Conservation (phyloP, 176 grass and related monocot genomes). For the Rhipidocladum racemiflorum region DNA sequence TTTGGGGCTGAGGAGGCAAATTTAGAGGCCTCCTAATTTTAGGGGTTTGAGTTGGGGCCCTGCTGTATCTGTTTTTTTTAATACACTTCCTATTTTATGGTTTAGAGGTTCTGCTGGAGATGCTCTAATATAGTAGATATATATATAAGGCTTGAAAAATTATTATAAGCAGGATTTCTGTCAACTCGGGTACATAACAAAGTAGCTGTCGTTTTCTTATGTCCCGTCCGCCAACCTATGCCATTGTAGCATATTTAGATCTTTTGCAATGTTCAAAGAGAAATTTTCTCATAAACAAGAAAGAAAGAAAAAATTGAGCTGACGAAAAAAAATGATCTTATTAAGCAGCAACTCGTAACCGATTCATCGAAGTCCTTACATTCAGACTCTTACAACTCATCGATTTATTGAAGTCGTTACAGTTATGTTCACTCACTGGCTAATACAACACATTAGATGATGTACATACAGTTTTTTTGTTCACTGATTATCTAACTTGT, state of each 20-base stretch:
- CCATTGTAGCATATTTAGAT: neutral
- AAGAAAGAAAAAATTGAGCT: neutral
- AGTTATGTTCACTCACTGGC: neutral
- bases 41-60: no score
- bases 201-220: neutral
- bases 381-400: neutral
- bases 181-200: neutral
- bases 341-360: neutral
- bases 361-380: conserved; percentile 6
- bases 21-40: no score
- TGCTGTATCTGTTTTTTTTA: no score
- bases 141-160: neutral
- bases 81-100: no score
- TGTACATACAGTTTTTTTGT: conserved; percentile 22
- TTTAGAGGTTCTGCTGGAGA: no score
- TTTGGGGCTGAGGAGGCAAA: no score
- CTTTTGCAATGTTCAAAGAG: neutral
- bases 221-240: neutral
- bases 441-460: conserved; percentile 1
- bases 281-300: neutral
- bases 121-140: no score
- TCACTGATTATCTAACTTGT: neutral
- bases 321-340: neutral
- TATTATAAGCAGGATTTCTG: neutral
- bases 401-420: no score